Percentiles rank a stretch among this genome's conserved stretches.
phyloP scores from a whole-genome alignment of 179 eudicot species.

The Gypsophila paniculata region DNA sequence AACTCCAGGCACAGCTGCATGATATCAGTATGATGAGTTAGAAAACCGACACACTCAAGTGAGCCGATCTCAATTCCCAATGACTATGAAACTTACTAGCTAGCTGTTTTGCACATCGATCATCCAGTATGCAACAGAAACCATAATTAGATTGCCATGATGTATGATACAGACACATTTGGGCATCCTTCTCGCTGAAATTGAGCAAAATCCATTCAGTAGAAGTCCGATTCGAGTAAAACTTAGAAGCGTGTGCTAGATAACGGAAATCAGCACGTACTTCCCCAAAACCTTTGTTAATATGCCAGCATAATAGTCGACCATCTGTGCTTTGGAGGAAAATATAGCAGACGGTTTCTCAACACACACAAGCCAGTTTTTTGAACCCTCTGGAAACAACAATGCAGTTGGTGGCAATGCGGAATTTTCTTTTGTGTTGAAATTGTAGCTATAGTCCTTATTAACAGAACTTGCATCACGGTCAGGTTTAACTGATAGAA shows the following conservation, averaged over 20 bases:
- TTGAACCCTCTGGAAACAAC: slow-evolving; percentile 57
- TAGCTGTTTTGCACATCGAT: slow-evolving; percentile 55
- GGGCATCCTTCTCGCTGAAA: slow-evolving; percentile 78
- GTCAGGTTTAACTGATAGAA: slow-evolving; percentile 65
- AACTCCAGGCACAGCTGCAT: slow-evolving; percentile 75
- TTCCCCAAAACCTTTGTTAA: slow-evolving; percentile 69
- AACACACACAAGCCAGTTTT: slow-evolving; percentile 69
- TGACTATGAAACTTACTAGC: slow-evolving; percentile 38
- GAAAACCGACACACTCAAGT: not conserved
- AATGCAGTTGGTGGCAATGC: slow-evolving; percentile 18
- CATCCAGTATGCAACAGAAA: slow-evolving; percentile 78
- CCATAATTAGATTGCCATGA: slow-evolving; percentile 65
- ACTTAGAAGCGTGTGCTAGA: not conserved
- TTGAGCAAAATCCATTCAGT: slow-evolving; percentile 3
- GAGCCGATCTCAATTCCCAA: not conserved
- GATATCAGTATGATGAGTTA: slow-evolving; percentile 13
- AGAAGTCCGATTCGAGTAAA: not conserved
- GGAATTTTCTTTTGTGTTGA: slow-evolving; percentile 22
- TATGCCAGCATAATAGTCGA: slow-evolving; percentile 53
- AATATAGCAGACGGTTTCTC: slow-evolving; percentile 42
- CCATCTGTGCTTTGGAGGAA: slow-evolving; percentile 53
- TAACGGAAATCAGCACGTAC: slow-evolving; percentile 40
- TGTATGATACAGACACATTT: slow-evolving; percentile 76
- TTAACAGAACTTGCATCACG: slow-evolving; percentile 32
- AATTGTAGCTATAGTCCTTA: slow-evolving; percentile 42